Evolutionary conservation across 495 filamentous ascomycete species (phyloP).

Genomic region (Penicillium alfredii): DNA sequence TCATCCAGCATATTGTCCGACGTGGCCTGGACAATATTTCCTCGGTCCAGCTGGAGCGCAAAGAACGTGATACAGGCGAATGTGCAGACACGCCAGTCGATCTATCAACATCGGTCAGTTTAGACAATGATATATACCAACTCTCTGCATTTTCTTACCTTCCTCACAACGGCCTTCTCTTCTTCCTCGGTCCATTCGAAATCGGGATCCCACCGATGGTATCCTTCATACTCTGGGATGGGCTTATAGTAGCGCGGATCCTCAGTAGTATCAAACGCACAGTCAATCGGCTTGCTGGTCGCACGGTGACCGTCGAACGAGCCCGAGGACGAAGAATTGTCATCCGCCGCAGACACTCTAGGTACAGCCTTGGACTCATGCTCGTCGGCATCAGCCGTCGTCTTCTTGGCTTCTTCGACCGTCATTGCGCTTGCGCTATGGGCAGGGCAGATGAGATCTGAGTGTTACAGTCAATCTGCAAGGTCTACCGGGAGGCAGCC

Average conservation of each 20-base stretch:
- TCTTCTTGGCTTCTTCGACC: slow-evolving; percentile 14
- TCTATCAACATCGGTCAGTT: slow-evolving; percentile 24
- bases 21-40: slow-evolving; percentile 65
- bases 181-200: slow-evolving; percentile 66
- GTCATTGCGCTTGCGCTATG: slow-evolving; percentile 12
- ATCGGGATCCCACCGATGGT: slow-evolving; percentile 69
- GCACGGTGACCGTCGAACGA: slow-evolving; percentile 11
- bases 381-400: background rate
- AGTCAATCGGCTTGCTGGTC: slow-evolving; percentile 14
- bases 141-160: too few species aligned
- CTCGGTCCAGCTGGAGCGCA: slow-evolving; percentile 72
- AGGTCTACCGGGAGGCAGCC: too few species aligned
- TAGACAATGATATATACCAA: too few species aligned
- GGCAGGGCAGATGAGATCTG: background rate
- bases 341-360: slow-evolving; percentile 8
- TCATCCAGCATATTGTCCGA: slow-evolving; percentile 64
- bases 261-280: slow-evolving; percentile 37
- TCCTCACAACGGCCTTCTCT: slow-evolving; percentile 61
- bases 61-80: slow-evolving; percentile 78
- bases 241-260: slow-evolving; percentile 50
- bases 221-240: slow-evolving; percentile 57
- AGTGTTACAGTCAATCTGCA: too few species aligned
- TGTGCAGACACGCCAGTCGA: slow-evolving; percentile 52
- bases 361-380: slow-evolving; percentile 9
- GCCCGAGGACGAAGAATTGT: slow-evolving; percentile 23